These are phyloP conservation scores for Boletellus sp. DNA, from an alignment of 768 basidiomycete genomes.

Conservation along the genomic window DNA sequence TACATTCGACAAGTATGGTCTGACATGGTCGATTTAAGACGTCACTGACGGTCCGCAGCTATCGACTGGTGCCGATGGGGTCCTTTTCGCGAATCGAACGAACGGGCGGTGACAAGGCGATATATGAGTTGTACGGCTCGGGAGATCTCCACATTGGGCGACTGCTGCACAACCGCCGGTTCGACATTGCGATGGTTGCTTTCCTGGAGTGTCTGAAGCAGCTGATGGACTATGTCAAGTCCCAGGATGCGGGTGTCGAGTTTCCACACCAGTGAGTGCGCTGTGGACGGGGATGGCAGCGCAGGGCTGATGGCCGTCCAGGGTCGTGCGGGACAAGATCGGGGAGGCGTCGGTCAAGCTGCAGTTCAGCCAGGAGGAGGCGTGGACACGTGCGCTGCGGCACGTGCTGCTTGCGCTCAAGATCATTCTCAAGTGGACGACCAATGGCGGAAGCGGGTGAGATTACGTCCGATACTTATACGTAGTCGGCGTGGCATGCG, in stretches of 20 bases:
- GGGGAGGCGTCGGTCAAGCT: conserved; percentile 92
- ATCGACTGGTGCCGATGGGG: conserved; percentile 89
- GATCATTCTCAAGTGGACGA: conserved; percentile 83
- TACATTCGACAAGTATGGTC: conserved; percentile 74
- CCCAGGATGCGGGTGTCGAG: conserved; percentile 67
- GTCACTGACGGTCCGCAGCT: conserved; percentile 45
- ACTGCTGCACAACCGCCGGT: conserved; percentile 89
- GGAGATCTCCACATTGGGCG: conserved; percentile 88
- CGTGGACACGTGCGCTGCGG: conserved; percentile 90
- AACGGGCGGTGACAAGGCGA: conserved; percentile 73
- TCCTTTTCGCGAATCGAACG: conserved; percentile 92
- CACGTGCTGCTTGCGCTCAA: conserved; percentile 89
- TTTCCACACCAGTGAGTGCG: conserved; percentile 81
- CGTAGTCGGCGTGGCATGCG: too few species aligned
- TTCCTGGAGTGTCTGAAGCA: conserved; percentile 94
- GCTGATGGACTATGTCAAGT: conserved; percentile 79
- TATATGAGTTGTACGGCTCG: conserved; percentile 92
- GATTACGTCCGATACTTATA: neutral
- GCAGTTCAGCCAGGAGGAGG: conserved; percentile 92
- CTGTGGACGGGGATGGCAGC: neutral
- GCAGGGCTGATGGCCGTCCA: conserved; percentile 26
- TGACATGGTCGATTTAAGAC: neutral
- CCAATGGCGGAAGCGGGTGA: conserved; percentile 69
- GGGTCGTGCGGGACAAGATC: conserved; percentile 91
- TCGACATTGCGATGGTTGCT: conserved; percentile 94